Evolutionary conservation across 164 flowering plant species (phyloP).

Genomic region (Chimonanthus praecox): DNA sequence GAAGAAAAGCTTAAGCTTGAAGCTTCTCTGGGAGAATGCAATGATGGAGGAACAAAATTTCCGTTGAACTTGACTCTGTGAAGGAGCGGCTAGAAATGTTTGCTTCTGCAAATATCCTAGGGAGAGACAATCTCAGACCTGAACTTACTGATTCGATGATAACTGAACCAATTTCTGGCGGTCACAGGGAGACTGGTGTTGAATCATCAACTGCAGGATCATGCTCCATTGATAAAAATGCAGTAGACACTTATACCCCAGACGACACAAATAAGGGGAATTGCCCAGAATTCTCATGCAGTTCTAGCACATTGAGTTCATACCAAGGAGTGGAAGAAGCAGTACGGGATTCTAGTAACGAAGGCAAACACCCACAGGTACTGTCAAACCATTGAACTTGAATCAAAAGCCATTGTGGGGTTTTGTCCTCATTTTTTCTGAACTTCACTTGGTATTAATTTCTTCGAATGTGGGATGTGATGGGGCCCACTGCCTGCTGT

Average conservation of each 20-base stretch:
- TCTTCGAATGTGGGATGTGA: too few species aligned
- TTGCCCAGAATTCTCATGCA: background rate
- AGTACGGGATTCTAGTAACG: slow-evolving; percentile 5
- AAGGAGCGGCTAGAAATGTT: slow-evolving; percentile 36
- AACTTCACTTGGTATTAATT: too few species aligned
- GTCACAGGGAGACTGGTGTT: background rate
- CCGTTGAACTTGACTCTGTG: slow-evolving; percentile 32
- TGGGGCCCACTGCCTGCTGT: too few species aligned
- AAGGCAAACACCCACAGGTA: slow-evolving; percentile 12
- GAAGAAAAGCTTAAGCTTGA: slow-evolving; percentile 85
- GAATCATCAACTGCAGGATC: background rate
- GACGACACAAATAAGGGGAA: background rate
- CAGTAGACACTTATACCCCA: background rate
- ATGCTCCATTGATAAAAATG: background rate
- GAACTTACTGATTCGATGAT: background rate
- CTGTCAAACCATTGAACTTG: background rate
- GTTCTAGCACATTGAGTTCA: background rate
- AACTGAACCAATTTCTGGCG: slow-evolving; percentile 5
- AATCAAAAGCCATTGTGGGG: too few species aligned
- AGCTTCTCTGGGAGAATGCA: slow-evolving; percentile 55
- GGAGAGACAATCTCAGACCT: slow-evolving; percentile 14
- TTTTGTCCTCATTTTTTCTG: too few species aligned
- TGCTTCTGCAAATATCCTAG: slow-evolving; percentile 11
- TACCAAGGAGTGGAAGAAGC: slow-evolving; percentile 10
- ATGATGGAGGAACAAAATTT: slow-evolving; percentile 37